These are phyloP conservation scores for Dalbergia oliveri DNA, from an alignment of 306 rosid species.

Conservation along the genomic window DNA sequence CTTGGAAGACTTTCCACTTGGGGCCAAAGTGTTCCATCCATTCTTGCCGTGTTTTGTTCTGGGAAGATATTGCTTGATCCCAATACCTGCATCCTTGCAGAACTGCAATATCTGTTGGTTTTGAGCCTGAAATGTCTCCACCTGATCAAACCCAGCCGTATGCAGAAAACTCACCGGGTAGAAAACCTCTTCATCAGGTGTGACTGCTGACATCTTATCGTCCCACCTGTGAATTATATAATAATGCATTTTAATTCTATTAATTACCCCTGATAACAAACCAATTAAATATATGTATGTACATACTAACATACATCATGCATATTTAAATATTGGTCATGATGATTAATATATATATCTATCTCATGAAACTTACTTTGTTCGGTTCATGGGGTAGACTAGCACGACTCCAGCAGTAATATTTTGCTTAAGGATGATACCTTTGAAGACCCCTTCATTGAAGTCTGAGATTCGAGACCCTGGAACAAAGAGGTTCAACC, in stretches of 20 bases:
- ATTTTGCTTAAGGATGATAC: slow-evolving; percentile 67
- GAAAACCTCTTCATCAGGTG: slow-evolving; percentile 74
- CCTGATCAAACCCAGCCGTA: slow-evolving; percentile 41
- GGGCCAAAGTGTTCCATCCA: slow-evolving; percentile 76
- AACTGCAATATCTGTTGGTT: slow-evolving; percentile 59
- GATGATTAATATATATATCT: background rate
- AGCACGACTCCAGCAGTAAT: slow-evolving; percentile 58
- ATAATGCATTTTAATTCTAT: too few relatives aligned
- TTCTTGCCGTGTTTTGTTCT: slow-evolving; percentile 49
- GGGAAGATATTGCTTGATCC: slow-evolving; percentile 67
- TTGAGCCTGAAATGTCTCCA: slow-evolving; percentile 52
- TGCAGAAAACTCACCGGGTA: slow-evolving; percentile 59
- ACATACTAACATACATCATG: too few relatives aligned
- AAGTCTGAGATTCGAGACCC: slow-evolving; percentile 68
- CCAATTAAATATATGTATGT: too few relatives aligned
- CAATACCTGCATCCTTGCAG: slow-evolving; percentile 56
- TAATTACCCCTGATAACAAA: too few relatives aligned
- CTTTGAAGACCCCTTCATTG: slow-evolving; percentile 66
- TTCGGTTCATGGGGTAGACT: slow-evolving; percentile 67
- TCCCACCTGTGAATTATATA: slow-evolving; percentile 67
- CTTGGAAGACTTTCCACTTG: slow-evolving; percentile 64
- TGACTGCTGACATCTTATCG: slow-evolving; percentile 69
- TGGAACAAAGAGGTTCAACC: slow-evolving; percentile 86
- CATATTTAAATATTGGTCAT: too few relatives aligned
- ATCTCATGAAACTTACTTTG: slow-evolving; percentile 56